phyloP scores from a whole-genome alignment of 768 basidiomycete species.

The Bullera alba region DNA sequence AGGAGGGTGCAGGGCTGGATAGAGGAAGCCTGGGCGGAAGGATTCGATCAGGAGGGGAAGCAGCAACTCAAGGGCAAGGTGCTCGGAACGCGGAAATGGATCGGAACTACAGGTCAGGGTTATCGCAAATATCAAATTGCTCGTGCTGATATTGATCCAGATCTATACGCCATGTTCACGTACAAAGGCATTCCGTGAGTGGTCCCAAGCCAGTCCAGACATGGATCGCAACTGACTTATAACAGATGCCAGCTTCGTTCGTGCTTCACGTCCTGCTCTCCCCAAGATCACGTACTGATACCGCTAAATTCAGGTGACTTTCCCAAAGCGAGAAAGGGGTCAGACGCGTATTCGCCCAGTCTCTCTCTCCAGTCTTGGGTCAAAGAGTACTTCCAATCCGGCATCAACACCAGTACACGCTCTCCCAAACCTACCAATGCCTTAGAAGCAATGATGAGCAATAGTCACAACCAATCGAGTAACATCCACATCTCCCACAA shows the following conservation, averaged over 20 bases:
- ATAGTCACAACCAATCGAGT: slow-evolving; percentile 49
- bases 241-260: slow-evolving; percentile 51
- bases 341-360: slow-evolving; percentile 37
- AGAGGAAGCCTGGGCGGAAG: slow-evolving; percentile 71
- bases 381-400: slow-evolving; percentile 60
- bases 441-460: slow-evolving; percentile 51
- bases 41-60: slow-evolving; percentile 68
- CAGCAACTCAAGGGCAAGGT: slow-evolving; percentile 54
- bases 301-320: slow-evolving; percentile 35
- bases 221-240: slow-evolving; percentile 51
- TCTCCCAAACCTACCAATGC: too few relatives aligned
- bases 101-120: slow-evolving; percentile 66
- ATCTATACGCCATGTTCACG: slow-evolving; percentile 70
- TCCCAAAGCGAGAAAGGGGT: slow-evolving; percentile 24
- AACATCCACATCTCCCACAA: slow-evolving; percentile 54
- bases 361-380: slow-evolving; percentile 64
- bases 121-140: background rate
- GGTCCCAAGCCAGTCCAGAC: too few relatives aligned
- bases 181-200: slow-evolving; percentile 75
- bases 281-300: too few relatives aligned
- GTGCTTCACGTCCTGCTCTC: background rate
- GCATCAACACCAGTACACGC: too few relatives aligned
- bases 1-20: slow-evolving; percentile 70
- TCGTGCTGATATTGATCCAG: slow-evolving; percentile 44
- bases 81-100: slow-evolving; percentile 61